Base-by-base conservation (phyloP, 2,329 filamentous ascomycete species). In the Dactylellina haptotyla region DNA sequence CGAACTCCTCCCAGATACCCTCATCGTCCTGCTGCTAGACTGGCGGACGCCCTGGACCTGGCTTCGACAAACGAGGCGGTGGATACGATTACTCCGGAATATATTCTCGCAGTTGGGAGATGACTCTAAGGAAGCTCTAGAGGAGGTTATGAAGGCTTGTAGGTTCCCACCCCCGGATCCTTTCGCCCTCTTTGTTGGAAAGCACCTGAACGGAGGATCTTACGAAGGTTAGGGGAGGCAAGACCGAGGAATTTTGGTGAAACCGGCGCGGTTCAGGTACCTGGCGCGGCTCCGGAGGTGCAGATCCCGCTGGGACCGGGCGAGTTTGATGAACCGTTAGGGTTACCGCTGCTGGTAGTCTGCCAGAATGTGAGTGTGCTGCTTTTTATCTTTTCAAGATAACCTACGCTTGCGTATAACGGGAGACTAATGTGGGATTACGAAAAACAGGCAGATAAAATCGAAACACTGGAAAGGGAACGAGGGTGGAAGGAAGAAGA, bases 11-110 rank as follows among this genome's bases (percentile, higher is more conserved):
- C 89, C 91, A 28, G 90, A 96, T 80, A 96, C 91, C 50, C 86
- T 96, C 73, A 87, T 98, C 75, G 91, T 96, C 75, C 88, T 99
- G 78, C 84, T 99, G n/a, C 85, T 99, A 45, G 93, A 97, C 83
- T 99, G 95, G 95, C 90, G 91, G 69, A 88, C 95, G 79, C 95
- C 95, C 12, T 97, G 95, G 88, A 84, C 88, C 75, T 99, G 96
- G 92, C 86, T 97, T 79, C 87, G 92, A 70, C 90, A 97, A 81
- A 84, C 99, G 66, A 87, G 92, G 79, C 90, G 90, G 79, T 99
- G 95, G 95, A 88, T 98, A 74, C 86, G 92, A 48, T 85, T 98
- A 26, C 83, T 99, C 76, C 88, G 90, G 70, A 89, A 88, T 14
- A 89, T 96, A 10, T 87, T 94, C 63, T 84, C 89, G 66, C 90